phyloP scores from a whole-genome alignment of 768 basidiomycete species.

The Polyporus arcularius region DNA sequence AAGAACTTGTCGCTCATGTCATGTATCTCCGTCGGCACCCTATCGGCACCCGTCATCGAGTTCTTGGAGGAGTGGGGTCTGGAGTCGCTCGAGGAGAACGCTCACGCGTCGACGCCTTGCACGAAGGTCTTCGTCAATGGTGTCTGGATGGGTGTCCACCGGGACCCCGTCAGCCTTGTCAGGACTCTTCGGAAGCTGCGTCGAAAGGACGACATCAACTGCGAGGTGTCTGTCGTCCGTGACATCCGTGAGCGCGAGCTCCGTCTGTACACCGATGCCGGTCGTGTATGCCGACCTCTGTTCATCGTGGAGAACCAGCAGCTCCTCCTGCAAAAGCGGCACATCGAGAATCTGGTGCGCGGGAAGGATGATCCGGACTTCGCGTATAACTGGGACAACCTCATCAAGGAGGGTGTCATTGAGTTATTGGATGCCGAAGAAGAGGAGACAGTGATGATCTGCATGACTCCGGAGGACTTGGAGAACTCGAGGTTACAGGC shows the following conservation, averaged over 20 bases:
- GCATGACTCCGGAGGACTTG: constrained; percentile 96
- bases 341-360: constrained; percentile 71
- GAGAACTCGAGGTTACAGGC: constrained; percentile 77
- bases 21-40: constrained; percentile 96
- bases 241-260: constrained; percentile 97
- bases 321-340: constrained; percentile 79
- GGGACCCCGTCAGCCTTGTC: constrained; percentile 89
- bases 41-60: constrained; percentile 94
- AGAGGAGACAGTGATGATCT: constrained; percentile 99
- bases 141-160: constrained; percentile 99
- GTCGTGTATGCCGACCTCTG: constrained; percentile 93
- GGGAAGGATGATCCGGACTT: constrained; percentile 59
- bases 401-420: constrained; percentile 86
- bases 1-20: constrained; percentile 98
- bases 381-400: constrained; percentile 72
- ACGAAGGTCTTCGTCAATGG: constrained; percentile 99
- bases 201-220: constrained; percentile 91
- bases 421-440: constrained; percentile 98
- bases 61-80: constrained; percentile 99
- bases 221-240: constrained; percentile 95
- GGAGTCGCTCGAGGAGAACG: constrained; percentile 93
- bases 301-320: constrained; percentile 96
- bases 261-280: constrained; percentile 93
- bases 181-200: constrained; percentile 91
- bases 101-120: constrained; percentile 75